Conservation (phyloP, 2,329 filamentous ascomycete species). For the Ophiosphaerella herpotricha region DNA sequence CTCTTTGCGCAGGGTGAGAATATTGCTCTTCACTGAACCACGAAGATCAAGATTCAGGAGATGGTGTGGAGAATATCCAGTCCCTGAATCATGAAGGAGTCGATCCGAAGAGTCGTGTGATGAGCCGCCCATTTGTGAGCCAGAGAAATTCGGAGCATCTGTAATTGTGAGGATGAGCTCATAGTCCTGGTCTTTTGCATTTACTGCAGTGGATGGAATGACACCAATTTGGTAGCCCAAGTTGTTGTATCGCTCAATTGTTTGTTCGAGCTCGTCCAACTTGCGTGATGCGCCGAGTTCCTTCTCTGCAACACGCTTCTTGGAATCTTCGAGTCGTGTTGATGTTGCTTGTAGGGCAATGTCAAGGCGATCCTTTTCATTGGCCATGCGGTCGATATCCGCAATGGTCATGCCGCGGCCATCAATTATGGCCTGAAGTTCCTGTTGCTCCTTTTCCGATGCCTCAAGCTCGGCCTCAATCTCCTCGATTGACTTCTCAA, state of each 20-base stretch:
- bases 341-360: slow-evolving; percentile 80
- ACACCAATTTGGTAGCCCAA: slow-evolving; percentile 91
- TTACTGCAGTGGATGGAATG: slow-evolving; percentile 81
- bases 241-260: slow-evolving; percentile 91
- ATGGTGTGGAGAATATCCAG: slow-evolving; percentile 87
- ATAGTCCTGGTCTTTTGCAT: slow-evolving; percentile 83
- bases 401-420: slow-evolving; percentile 93
- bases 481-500: slow-evolving; percentile 87
- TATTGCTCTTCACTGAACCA: slow-evolving; percentile 77
- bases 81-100: slow-evolving; percentile 77
- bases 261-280: slow-evolving; percentile 88
- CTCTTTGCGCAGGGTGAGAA: slow-evolving; percentile 80
- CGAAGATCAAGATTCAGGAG: slow-evolving; percentile 88
- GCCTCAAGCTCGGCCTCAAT: slow-evolving; percentile 85
- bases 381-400: slow-evolving; percentile 98
- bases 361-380: slow-evolving; percentile 90
- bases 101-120: slow-evolving; percentile 65
- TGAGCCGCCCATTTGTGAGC: slow-evolving; percentile 55
- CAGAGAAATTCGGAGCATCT: slow-evolving; percentile 72
- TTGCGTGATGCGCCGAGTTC: slow-evolving; percentile 85
- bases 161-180: slow-evolving; percentile 85
- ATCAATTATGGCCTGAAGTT: slow-evolving; percentile 84
- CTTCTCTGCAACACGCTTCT: slow-evolving; percentile 80
- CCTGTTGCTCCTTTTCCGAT: slow-evolving; percentile 74
- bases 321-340: slow-evolving; percentile 79